Evolutionary conservation across 208 protist species (phyloP), one percentile per base, ranked within the genome.

Genomic region (Wallacemonas collosoma): DNA sequence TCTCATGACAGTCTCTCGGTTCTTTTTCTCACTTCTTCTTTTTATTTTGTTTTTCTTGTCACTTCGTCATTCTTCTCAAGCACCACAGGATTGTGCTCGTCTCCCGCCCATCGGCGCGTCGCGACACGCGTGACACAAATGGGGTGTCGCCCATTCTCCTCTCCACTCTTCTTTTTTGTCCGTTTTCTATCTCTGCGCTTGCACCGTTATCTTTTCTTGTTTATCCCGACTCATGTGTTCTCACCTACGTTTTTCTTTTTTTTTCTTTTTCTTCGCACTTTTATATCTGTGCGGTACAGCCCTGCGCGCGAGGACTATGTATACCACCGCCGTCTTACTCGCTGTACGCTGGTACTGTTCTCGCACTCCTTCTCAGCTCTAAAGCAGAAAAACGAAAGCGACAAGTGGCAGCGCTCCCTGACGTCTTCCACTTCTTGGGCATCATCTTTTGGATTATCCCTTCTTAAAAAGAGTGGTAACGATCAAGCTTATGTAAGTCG

Each of bases 391-490:
- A 36, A 62, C 26, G 26, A 26, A 26, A 26, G 26, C 26, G 26
- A 26, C 26, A 26, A 26, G 26, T 26, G 26, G 26, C 26, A 26
- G 26, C 26, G 26, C 26, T 50, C 45, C 6, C 12, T 12, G 6
- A 6, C 8, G 45, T 50, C 45, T 50, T 50, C 0, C 0, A 14
- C 45, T 50, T 50, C 12, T 50, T 12, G 12, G 12, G 45, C 45
- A 50, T 50, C 45, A 50, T 50, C 45, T 50, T 50, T 50, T 50
- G 45, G 45, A 50, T 50, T 50, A 14, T 50, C 12, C 45, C 45
- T 50, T 50, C 40, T 14, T 51, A 72, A 72, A 51, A 72, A 72
- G 61, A 72, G 65, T 60, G 65, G 61, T 60, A 72, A 43, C 65
- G 65, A 72, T 50, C 12, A 36, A 58, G 12, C 26, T 26, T 26